Percentiles rank a stretch among this genome's conserved stretches.
Conservation (phyloP, 805 yeast species). For the Sungouiozyma ichnusensis region DNA sequence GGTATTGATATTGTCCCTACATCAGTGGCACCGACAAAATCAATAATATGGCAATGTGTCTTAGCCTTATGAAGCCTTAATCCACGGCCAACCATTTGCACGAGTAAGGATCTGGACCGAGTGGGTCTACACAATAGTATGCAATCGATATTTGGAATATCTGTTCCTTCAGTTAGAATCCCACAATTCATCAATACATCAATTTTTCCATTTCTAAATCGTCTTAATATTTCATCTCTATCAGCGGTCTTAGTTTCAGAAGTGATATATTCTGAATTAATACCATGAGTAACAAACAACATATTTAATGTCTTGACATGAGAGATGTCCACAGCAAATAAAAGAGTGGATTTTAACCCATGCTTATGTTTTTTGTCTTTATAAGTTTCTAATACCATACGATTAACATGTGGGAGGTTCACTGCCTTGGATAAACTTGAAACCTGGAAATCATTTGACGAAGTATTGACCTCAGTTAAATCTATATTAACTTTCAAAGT, state of each 20-base stretch:
- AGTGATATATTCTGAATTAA: constrained; percentile 62
- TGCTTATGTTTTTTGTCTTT: constrained; percentile 33
- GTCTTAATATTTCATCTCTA: constrained; percentile 42
- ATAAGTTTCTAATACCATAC: constrained; percentile 45
- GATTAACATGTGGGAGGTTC: constrained; percentile 44
- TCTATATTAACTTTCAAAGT: constrained; percentile 42
- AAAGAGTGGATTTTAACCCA: constrained; percentile 46
- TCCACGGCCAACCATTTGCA: constrained; percentile 92
- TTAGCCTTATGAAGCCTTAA: constrained; percentile 55
- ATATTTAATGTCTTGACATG: constrained; percentile 51
- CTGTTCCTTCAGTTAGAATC: constrained; percentile 91
- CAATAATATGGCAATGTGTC: constrained; percentile 59
- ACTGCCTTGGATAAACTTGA: constrained; percentile 43
- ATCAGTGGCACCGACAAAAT: constrained; percentile 56
- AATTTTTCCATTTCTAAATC: constrained; percentile 51
- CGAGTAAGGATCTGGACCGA: constrained; percentile 53
- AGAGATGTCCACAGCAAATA: constrained; percentile 66
- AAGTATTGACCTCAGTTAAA: constrained; percentile 28
- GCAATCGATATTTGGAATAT: constrained; percentile 80
- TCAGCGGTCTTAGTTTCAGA: constrained; percentile 48
- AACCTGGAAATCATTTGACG: constrained; percentile 48
- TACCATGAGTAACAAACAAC: constrained; percentile 45
- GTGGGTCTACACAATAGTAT: constrained; percentile 75
- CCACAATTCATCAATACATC: constrained; percentile 79
- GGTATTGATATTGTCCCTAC: constrained; percentile 49